Evolutionary conservation across 2,329 filamentous ascomycete species (phyloP).

Genomic region (Arthrocladium fulminans): DNA sequence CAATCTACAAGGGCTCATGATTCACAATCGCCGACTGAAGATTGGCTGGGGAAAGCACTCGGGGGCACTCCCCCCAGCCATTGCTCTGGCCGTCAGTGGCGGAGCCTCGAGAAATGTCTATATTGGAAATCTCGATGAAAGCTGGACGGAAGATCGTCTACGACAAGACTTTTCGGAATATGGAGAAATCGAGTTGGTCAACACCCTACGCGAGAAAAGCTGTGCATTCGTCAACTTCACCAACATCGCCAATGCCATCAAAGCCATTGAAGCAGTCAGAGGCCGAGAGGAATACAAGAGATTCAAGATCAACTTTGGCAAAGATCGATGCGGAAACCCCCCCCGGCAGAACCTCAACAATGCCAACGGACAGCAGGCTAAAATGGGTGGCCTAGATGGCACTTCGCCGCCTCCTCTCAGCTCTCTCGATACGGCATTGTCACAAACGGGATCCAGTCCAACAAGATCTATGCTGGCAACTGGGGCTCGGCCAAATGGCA

Average conservation of each 20-base stretch:
- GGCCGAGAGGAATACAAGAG: conserved; percentile 93
- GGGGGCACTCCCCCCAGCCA: conserved; percentile 86
- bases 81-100: conserved; percentile 89
- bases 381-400: conserved; percentile 46
- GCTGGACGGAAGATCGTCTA: conserved; percentile 91
- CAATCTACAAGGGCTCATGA: conserved; percentile 97
- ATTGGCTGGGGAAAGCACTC: conserved; percentile 99
- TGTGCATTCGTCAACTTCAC: conserved; percentile 99
- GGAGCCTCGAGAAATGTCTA: conserved; percentile 98
- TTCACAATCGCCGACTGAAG: conserved; percentile 94
- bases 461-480: conserved; percentile 46
- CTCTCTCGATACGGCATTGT: conserved; percentile 47
- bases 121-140: conserved; percentile 92
- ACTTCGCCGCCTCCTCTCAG: conserved; percentile 50
- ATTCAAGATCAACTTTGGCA: conserved; percentile 99
- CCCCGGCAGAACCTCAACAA: conserved; percentile 70
- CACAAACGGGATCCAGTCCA: conserved; percentile 53
- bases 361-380: conserved; percentile 54
- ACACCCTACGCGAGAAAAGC: conserved; percentile 94
- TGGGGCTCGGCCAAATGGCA: conserved; percentile 46
- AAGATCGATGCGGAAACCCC: conserved; percentile 94
- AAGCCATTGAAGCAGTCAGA: conserved; percentile 92
- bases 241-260: conserved; percentile 99
- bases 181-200: conserved; percentile 95
- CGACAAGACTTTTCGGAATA: conserved; percentile 96